Percentiles rank a stretch among this genome's conserved stretches.
These are phyloP conservation scores for Cyberlindnera suaveolens DNA, from an alignment of 805 yeast species.

Conservation along the genomic window DNA sequence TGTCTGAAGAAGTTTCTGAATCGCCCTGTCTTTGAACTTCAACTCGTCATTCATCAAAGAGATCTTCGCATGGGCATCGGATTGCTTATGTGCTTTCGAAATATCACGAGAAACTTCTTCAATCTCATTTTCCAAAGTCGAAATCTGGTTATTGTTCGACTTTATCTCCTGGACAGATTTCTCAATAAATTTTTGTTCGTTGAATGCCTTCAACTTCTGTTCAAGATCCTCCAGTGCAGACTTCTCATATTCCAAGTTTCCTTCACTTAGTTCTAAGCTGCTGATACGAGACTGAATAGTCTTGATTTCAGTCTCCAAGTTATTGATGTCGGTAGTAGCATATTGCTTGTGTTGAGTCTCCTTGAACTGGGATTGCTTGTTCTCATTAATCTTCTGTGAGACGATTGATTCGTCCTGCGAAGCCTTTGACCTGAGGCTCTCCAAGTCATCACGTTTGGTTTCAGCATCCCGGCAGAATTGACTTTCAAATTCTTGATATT, in stretches of 20 bases:
- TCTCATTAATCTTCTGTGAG: conserved; percentile 10
- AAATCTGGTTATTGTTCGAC: conserved; percentile 31
- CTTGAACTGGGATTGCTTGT: conserved; percentile 31
- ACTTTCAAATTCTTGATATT: neutral
- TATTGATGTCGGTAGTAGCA: conserved; percentile 33
- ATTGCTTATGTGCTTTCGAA: conserved; percentile 45
- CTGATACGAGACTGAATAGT: conserved; percentile 34
- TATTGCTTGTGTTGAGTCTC: conserved; percentile 40
- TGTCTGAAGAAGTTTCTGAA: conserved; percentile 24
- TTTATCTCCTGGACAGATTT: conserved; percentile 30
- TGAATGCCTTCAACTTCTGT: conserved; percentile 27
- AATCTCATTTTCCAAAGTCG: conserved; percentile 34
- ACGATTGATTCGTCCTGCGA: conserved; percentile 14
- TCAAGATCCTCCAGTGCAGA: conserved; percentile 34
- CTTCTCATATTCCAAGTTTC: conserved; percentile 40
- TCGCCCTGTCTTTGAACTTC: conserved; percentile 25
- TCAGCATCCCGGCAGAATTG: conserved; percentile 1
- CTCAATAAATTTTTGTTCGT: conserved; percentile 24
- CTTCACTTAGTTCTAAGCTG: conserved; percentile 35
- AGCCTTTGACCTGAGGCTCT: conserved; percentile 5
- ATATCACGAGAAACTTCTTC: conserved; percentile 51
- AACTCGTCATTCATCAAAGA: conserved; percentile 38
- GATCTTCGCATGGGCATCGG: conserved; percentile 52
- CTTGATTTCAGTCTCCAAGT: conserved; percentile 29
- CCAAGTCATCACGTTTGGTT: conserved; percentile 7